phyloP scores from a whole-genome alignment of 768 basidiomycete species.

The Naematelia aurantialba region DNA sequence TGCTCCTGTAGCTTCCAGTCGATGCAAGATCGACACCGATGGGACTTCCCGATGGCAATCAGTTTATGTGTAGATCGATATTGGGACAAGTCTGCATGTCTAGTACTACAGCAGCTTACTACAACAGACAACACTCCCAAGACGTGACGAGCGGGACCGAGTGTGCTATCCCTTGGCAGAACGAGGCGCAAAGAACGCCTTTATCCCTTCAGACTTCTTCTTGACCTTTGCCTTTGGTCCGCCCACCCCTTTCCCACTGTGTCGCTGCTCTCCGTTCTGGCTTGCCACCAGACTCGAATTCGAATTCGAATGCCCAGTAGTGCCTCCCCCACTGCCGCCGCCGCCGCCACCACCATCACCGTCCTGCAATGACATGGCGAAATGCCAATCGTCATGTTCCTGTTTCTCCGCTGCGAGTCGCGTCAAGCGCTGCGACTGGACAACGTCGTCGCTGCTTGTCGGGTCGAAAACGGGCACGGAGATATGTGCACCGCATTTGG shows the following conservation, averaged over 20 bases:
- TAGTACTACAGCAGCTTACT: too few species aligned
- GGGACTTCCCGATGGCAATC: too few species aligned
- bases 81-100: too few species aligned
- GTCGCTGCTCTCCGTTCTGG: too few species aligned
- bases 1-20: too few species aligned
- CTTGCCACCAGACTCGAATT: too few species aligned
- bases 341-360: slow-evolving; percentile 15
- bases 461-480: slow-evolving; percentile 48
- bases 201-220: slow-evolving; percentile 40
- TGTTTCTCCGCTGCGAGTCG: slow-evolving; percentile 37
- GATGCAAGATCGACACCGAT: too few species aligned
- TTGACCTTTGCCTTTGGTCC: slow-evolving; percentile 45
- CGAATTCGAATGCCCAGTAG: too few species aligned
- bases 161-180: slow-evolving; percentile 12
- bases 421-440: background rate
- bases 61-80: too few species aligned
- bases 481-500: slow-evolving; percentile 24
- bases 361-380: slow-evolving; percentile 71
- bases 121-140: too few species aligned
- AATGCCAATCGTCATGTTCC: slow-evolving; percentile 87
- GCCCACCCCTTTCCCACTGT: slow-evolving; percentile 27
- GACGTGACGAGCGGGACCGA: too few species aligned
- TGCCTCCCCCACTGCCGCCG: slow-evolving; percentile 27
- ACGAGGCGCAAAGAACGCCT: slow-evolving; percentile 46
- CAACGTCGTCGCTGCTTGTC: slow-evolving; percentile 6